Percentiles rank a stretch among this genome's conserved stretches.
Evolutionary conservation across 805 yeast genomes (phyloP).

Genomic region (Allodekkera sacchari): DNA sequence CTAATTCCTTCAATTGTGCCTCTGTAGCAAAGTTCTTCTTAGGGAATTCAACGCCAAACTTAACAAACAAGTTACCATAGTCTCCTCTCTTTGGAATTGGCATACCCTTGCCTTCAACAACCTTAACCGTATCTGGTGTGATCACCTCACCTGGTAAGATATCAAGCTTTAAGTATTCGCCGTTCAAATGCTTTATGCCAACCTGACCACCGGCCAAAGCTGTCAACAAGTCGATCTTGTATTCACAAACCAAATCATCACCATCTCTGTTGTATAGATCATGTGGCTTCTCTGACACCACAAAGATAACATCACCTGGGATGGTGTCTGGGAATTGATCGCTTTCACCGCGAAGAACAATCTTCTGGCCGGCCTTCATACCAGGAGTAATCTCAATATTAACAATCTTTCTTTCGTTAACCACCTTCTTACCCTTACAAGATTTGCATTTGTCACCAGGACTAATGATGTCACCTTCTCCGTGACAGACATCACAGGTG

Average conservation of each 20-base stretch:
- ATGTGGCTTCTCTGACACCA: slow-evolving; percentile 86
- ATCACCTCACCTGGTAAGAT: slow-evolving; percentile 91
- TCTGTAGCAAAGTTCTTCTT: slow-evolving; percentile 60
- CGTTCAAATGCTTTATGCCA: slow-evolving; percentile 81
- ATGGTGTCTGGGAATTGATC: slow-evolving; percentile 92
- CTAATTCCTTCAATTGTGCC: slow-evolving; percentile 66
- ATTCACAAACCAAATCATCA: slow-evolving; percentile 76
- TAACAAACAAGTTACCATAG: slow-evolving; percentile 76
- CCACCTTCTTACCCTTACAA: slow-evolving; percentile 86
- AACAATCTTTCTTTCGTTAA: slow-evolving; percentile 81
- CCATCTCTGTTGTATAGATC: slow-evolving; percentile 77
- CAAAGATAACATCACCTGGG: slow-evolving; percentile 95
- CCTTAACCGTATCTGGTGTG: slow-evolving; percentile 73
- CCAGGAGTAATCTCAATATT: slow-evolving; percentile 96
- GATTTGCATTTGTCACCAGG: slow-evolving; percentile 80
- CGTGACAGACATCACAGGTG: slow-evolving; percentile 85
- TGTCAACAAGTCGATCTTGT: slow-evolving; percentile 84
- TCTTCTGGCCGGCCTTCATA: slow-evolving; percentile 89
- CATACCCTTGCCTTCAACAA: slow-evolving; percentile 93
- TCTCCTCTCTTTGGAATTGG: slow-evolving; percentile 87
- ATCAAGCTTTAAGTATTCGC: slow-evolving; percentile 78
- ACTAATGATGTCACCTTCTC: slow-evolving; percentile 83
- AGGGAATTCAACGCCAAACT: slow-evolving; percentile 90
- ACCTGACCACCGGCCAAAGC: slow-evolving; percentile 96
- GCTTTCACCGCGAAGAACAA: slow-evolving; percentile 91